Base-by-base conservation (phyloP, 2,329 filamentous ascomycete genomes). In the Stachybotrys chlorohalonatus region DNA sequence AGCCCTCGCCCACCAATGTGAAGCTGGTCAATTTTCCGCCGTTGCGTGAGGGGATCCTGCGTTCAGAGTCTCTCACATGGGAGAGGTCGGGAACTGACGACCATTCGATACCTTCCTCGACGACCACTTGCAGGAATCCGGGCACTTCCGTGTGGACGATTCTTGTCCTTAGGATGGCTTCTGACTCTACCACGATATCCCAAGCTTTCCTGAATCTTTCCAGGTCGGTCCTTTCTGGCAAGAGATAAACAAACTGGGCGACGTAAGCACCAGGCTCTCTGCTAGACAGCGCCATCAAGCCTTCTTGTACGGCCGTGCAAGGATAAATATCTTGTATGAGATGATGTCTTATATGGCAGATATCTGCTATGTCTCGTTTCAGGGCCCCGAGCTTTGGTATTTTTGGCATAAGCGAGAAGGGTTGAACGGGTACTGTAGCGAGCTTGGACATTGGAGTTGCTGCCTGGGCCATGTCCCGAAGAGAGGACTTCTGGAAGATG, bases 401-500 rank as follows among this genome's bases (percentile, higher is more conserved):
- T 2, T 8, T 8, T 15, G 60, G 6, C 7, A 60, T 6, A 7
- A 62, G 7, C 2, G 60, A 61, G 31, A 62, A 62, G 0, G 60
- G 53, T 5, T 52, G 42, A 2, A 54, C 51, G 1, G 11, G 13
- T 0, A 31, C 52, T 17, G 13, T 16, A 0, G 39, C 5, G 16
- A 39, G 2, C 46, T 49, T 57, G 3, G 55, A 58, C 42, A 61
- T 17, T 2, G 60, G 60, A 0, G 52, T 30, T 15, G 60, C 61
- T 0, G 61, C 58, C 8, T 56, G 16, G 1, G 60, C 60, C 62
- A 63, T 63, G 0, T 62, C 60, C 13, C 59, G 36, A 5, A 63
- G 32, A 0, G 59, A 54, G 2, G 57, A 50, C 6, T 58, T 59
- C 17, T 65, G 62, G 61, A 80, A 77, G 31, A 77, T 70, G n/a